phyloP scores from a whole-genome alignment of 2,329 filamentous ascomycete genomes.

The Didymella arachidicola region DNA sequence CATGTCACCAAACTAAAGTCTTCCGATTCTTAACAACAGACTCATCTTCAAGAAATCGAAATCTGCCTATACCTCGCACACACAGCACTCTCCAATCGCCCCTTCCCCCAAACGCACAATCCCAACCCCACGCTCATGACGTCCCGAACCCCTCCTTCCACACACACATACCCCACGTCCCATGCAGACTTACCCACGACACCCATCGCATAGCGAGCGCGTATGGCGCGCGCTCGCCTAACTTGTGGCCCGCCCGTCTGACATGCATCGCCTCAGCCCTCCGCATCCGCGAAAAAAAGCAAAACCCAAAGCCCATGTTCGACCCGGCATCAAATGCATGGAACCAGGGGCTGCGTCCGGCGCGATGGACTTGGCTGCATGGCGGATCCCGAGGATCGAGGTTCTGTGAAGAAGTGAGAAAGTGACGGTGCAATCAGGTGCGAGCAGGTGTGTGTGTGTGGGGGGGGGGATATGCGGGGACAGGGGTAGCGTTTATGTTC shows the following conservation, averaged over 20 bases:
- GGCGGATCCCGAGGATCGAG: not conserved
- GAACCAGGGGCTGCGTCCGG: slow-evolving; percentile 1
- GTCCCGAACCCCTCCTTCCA: too few relatives aligned
- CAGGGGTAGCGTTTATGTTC: not conserved
- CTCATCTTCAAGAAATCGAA: too few relatives aligned
- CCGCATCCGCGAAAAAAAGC: not conserved
- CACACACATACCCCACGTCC: too few relatives aligned
- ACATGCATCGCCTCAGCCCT: not conserved
- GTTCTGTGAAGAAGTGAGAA: not conserved
- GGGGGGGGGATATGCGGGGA: not conserved
- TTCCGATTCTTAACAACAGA: too few relatives aligned
- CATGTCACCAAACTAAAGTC: too few relatives aligned
- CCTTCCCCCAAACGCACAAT: too few relatives aligned
- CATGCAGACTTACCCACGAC: too few relatives aligned
- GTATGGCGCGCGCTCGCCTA: not conserved
- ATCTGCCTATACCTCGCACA: too few relatives aligned
- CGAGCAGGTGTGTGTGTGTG: not conserved
- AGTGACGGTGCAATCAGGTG: slow-evolving; percentile 5
- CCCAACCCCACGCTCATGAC: too few relatives aligned
- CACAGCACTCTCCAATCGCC: too few relatives aligned
- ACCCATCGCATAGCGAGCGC: not conserved
- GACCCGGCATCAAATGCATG: not conserved
- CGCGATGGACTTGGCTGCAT: slow-evolving; percentile 3
- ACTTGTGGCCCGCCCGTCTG: not conserved
- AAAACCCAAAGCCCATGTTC: not conserved